phyloP scores from a whole-genome alignment of 148 eudicot species.

The Fallopia convolvulus region DNA sequence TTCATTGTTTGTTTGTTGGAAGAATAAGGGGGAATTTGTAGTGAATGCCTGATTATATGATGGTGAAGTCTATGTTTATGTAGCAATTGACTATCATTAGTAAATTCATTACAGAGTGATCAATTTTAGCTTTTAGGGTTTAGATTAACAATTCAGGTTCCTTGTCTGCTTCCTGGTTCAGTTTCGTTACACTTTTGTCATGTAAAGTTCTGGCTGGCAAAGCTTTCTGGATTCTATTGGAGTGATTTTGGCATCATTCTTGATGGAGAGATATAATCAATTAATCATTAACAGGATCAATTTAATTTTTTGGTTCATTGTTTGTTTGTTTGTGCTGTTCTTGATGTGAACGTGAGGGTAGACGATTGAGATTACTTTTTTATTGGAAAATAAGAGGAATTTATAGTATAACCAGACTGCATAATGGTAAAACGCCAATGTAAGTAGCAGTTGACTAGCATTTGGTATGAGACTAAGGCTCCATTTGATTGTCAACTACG shows the following conservation, averaged over 20 bases:
- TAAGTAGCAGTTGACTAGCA: too few relatives aligned
- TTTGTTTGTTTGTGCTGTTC: too few relatives aligned
- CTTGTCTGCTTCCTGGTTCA: neutral
- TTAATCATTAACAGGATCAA: too few relatives aligned
- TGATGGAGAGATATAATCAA: too few relatives aligned
- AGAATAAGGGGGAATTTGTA: too few relatives aligned
- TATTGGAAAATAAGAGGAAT: neutral
- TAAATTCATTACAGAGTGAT: neutral
- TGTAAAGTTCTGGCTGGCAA: neutral
- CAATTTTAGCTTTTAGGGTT: neutral
- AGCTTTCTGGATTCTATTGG: neutral
- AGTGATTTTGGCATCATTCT: neutral
- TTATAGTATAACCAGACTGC: neutral
- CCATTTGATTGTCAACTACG: too few relatives aligned
- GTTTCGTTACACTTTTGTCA: neutral
- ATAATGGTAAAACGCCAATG: neutral
- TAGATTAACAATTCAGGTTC: neutral
- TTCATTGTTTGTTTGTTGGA: neutral
- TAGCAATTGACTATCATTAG: too few relatives aligned
- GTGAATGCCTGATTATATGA: too few relatives aligned
- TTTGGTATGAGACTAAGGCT: too few relatives aligned
- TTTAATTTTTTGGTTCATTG: neutral
- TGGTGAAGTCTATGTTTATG: too few relatives aligned
- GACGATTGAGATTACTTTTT: neutral
- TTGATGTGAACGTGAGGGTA: neutral